Percentiles rank a stretch among this genome's conserved stretches.
phyloP scores from a whole-genome alignment of 2,329 filamentous ascomycete genomes.

The Curvularia eragrostidis region DNA sequence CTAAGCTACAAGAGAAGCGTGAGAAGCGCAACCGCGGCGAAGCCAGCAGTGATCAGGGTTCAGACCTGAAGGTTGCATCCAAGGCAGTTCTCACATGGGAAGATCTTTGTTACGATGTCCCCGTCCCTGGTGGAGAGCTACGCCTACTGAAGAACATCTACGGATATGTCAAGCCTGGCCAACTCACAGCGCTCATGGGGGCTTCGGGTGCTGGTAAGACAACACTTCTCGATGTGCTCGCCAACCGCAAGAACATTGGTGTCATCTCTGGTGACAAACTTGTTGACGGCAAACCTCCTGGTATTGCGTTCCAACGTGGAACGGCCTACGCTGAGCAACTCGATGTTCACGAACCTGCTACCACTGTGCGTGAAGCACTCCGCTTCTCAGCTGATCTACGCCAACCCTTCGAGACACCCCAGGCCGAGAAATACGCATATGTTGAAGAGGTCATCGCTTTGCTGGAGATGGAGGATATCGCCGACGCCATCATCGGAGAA shows the following conservation, averaged over 20 bases:
- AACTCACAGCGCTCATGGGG: conserved; percentile 57
- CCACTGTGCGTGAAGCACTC: conserved; percentile 70
- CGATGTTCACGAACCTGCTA: conserved; percentile 68
- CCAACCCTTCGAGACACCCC: conserved; percentile 64
- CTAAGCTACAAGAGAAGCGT: conserved; percentile 65
- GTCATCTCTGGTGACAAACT: conserved; percentile 68
- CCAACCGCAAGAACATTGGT: conserved; percentile 68
- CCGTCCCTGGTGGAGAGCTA: conserved; percentile 65
- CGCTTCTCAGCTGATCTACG: conserved; percentile 70
- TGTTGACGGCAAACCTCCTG: conserved; percentile 65
- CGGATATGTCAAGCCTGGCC: conserved; percentile 64
- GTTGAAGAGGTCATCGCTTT: conserved; percentile 71
- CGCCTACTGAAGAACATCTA: conserved; percentile 63
- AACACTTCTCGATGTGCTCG: conserved; percentile 79
- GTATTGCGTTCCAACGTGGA: conserved; percentile 67
- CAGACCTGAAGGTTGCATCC: conserved; percentile 60
- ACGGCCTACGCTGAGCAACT: conserved; percentile 71
- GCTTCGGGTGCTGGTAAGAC: conserved; percentile 79
- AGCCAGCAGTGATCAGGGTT: conserved; percentile 50
- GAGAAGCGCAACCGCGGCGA: conserved; percentile 59
- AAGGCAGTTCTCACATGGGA: conserved; percentile 65
- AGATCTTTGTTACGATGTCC: conserved; percentile 70
- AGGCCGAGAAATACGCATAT: conserved; percentile 68
- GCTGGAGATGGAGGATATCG: conserved; percentile 70
- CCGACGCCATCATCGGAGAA: conserved; percentile 69